Conservation (phyloP, 169 alveolate genomes). For the Amoebophrya sp. region DNA sequence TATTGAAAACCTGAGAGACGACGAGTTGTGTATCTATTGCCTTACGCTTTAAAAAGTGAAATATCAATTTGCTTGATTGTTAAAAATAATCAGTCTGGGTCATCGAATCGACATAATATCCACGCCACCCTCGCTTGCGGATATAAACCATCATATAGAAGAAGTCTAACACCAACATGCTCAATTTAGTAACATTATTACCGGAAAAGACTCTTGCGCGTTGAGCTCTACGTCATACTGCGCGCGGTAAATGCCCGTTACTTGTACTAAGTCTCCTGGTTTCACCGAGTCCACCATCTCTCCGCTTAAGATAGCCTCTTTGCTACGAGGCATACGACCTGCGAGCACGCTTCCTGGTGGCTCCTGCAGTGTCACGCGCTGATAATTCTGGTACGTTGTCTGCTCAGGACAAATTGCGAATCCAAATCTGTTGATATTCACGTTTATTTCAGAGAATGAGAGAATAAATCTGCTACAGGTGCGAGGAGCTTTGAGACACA, state of each 20-base stretch:
- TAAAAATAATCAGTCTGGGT: no score
- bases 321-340: slow-evolving; percentile 96
- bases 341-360: slow-evolving; percentile 95
- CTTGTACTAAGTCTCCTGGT: slow-evolving; percentile 97
- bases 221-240: slow-evolving; percentile 84
- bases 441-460: no score
- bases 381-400: slow-evolving; percentile 89
- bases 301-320: slow-evolving; percentile 86
- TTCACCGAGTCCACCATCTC: slow-evolving; percentile 94
- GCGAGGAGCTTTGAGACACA: no score
- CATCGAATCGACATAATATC: no score
- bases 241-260: slow-evolving; percentile 85
- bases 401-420: slow-evolving; percentile 31
- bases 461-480: no score
- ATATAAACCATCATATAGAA: no score
- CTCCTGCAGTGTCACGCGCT: slow-evolving; percentile 93
- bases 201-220: slow-evolving; percentile 19
- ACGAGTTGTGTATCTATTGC: no score
- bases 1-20: slow-evolving; percentile 76
- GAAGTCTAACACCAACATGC: no score
- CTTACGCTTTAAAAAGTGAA: no score
- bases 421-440: not conserved
- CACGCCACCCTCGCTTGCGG: no score
- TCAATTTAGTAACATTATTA: no score
- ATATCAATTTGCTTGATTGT: no score